Evolutionary conservation across 495 filamentous ascomycete genomes (phyloP).

Genomic region (Penicillium mononematosum): DNA sequence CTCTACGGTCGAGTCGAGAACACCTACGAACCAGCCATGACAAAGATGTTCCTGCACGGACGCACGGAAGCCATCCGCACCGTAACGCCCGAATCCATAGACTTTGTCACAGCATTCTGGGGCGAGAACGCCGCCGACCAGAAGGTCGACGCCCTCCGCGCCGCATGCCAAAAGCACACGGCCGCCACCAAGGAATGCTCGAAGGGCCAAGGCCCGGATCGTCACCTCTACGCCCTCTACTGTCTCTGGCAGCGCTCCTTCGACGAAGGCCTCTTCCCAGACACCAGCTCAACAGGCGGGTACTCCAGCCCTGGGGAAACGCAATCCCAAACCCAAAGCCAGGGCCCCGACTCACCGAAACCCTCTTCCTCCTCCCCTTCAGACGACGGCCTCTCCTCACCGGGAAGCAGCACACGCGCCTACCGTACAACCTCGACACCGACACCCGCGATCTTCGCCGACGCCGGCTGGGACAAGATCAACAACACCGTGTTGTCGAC

Average conservation of each 20-base stretch:
- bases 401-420: conserved; percentile 31
- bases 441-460: conserved; percentile 81
- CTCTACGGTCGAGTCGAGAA: conserved; percentile 92
- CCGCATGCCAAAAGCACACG: conserved; percentile 79
- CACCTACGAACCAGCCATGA: conserved; percentile 98
- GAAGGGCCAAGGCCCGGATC: conserved; percentile 88
- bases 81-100: conserved; percentile 74
- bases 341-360: conserved; percentile 52
- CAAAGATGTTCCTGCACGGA: conserved; percentile 87
- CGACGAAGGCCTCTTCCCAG: conserved; percentile 64
- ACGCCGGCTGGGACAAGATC: conserved; percentile 88
- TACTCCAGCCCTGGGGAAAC: conserved; percentile 52
- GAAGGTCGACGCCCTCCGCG: conserved; percentile 81
- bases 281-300: conserved; percentile 55
- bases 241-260: conserved; percentile 91
- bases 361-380: conserved; percentile 39
- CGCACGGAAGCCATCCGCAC: conserved; percentile 91
- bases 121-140: conserved; percentile 76
- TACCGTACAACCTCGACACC: conserved; percentile 35
- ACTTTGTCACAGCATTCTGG: conserved; percentile 95
- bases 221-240: conserved; percentile 91
- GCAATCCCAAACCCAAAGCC: conserved; percentile 1
- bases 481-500: conserved; percentile 94
- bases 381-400: conserved; percentile 42
- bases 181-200: conserved; percentile 80